Conservation (phyloP, 352 stramenopile genomes). For the Phytophthora crassamura region DNA sequence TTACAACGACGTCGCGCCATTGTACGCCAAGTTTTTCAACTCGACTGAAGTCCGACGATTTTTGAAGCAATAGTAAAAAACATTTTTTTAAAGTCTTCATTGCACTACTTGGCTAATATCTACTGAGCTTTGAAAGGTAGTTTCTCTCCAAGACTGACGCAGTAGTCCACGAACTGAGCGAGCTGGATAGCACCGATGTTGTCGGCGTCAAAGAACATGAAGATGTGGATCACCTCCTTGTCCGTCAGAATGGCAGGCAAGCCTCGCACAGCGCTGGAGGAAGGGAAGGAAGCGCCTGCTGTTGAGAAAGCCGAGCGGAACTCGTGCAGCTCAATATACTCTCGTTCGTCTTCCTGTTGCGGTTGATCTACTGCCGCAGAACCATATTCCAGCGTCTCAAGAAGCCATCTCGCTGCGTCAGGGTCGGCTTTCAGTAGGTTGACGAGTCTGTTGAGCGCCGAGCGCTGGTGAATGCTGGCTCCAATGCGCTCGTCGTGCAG, state of each 20-base stretch:
- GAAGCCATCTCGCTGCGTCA: conserved; percentile 33
- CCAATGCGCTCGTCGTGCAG: conserved; percentile 58
- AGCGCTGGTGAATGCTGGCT: conserved; percentile 65
- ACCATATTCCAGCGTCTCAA: conserved; percentile 23
- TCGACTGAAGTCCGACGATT: conserved; percentile 69
- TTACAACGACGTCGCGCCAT: conserved; percentile 75
- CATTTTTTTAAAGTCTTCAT: conserved; percentile 1
- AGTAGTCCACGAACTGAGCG: conserved; percentile 50
- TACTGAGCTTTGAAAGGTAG: conserved; percentile 27
- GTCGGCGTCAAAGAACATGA: conserved; percentile 81
- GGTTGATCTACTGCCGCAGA: conserved; percentile 10
- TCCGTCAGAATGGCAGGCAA: conserved; percentile 41
- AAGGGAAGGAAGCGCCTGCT: conserved; percentile 11
- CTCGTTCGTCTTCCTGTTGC: conserved; percentile 26
- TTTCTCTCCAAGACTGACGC: conserved; percentile 27
- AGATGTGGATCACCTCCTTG: conserved; percentile 73
- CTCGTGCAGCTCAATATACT: conserved; percentile 55
- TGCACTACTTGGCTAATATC: too few species aligned
- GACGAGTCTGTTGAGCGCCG: conserved; percentile 58
- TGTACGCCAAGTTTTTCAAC: conserved; percentile 79
- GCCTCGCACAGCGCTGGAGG: conserved; percentile 4
- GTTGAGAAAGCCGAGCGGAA: conserved; percentile 48
- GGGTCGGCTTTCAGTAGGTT: conserved; percentile 28
- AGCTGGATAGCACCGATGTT: conserved; percentile 69
- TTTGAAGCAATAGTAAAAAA: conserved; percentile 40